phyloP scores from a whole-genome alignment of 257 asterid species.

The Ocimum tenuiflorum region DNA sequence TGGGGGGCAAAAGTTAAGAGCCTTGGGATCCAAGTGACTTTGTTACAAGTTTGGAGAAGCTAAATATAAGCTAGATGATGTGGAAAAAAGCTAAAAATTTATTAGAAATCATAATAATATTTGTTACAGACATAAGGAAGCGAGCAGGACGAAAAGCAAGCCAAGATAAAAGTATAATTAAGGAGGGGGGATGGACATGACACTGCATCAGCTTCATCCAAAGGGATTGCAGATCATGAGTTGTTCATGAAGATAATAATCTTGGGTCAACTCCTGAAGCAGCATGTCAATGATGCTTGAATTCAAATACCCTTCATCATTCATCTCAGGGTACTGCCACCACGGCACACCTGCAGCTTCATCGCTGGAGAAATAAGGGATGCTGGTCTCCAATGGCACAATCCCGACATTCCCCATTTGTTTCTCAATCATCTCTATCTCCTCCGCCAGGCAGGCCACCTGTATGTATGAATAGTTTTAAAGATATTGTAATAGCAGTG shows the following conservation, averaged over 20 bases:
- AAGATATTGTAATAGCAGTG: too few relatives aligned
- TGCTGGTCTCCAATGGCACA: neutral
- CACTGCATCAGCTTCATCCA: conserved; percentile 23
- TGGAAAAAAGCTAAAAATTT: too few relatives aligned
- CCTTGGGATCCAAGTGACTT: too few relatives aligned
- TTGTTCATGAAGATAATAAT: neutral
- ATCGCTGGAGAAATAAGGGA: neutral
- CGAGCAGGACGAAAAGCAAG: too few relatives aligned
- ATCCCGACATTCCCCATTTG: conserved; percentile 37
- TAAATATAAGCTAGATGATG: too few relatives aligned
- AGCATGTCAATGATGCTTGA: conserved; percentile 15
- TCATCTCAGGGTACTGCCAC: conserved; percentile 10
- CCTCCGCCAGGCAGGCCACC: conserved; percentile 64
- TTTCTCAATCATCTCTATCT: conserved; percentile 42
- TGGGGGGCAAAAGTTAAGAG: too few relatives aligned
- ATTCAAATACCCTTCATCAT: conserved; percentile 16
- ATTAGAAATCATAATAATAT: too few relatives aligned
- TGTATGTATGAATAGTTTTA: conserved; percentile 14
- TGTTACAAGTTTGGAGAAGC: too few relatives aligned
- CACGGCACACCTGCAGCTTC: conserved; percentile 18
- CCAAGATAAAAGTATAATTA: too few relatives aligned
- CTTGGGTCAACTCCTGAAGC: conserved; percentile 10
- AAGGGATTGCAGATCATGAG: conserved; percentile 9
- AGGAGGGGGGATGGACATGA: neutral
- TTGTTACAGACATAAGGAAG: too few relatives aligned